Conservation (phyloP, 2,329 filamentous ascomycete species). For the Colletotrichum abscissum region DNA sequence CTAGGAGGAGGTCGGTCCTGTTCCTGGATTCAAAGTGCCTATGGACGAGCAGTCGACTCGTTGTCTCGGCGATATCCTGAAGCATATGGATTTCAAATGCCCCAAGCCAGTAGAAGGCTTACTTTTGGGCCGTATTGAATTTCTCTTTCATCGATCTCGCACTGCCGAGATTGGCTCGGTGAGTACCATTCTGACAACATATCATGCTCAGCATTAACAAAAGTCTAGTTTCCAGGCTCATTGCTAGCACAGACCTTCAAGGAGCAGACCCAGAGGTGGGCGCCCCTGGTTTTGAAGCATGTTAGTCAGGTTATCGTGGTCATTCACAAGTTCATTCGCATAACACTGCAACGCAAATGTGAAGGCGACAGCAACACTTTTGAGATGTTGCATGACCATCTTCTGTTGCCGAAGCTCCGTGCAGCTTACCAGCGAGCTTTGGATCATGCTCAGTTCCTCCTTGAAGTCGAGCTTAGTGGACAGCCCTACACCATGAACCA, state of each 20-base stretch:
- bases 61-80: slow-evolving; percentile 44
- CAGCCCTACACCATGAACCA: slow-evolving; percentile 63
- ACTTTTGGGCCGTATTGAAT: slow-evolving; percentile 47
- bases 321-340: slow-evolving; percentile 63
- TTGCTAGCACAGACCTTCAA: slow-evolving; percentile 60
- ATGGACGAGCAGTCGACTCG: slow-evolving; percentile 20
- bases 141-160: slow-evolving; percentile 53
- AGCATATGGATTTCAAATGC: slow-evolving; percentile 38
- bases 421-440: slow-evolving; percentile 59
- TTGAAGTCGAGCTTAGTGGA: slow-evolving; percentile 60
- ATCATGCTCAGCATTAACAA: not conserved
- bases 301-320: slow-evolving; percentile 61
- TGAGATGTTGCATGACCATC: slow-evolving; percentile 49
- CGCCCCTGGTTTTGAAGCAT: slow-evolving; percentile 57
- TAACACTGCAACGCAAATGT: slow-evolving; percentile 55
- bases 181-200: slow-evolving; percentile 26
- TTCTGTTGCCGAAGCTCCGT: slow-evolving; percentile 60
- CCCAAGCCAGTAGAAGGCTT: slow-evolving; percentile 32
- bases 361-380: slow-evolving; percentile 53
- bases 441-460: slow-evolving; percentile 60
- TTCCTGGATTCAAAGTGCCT: slow-evolving; percentile 2
- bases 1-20: not conserved
- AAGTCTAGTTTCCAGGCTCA: slow-evolving; percentile 47
- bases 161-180: slow-evolving; percentile 66
- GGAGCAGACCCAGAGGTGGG: slow-evolving; percentile 67